Base-by-base conservation (phyloP, 495 filamentous ascomycete genomes). In the Platismatia glauca region DNA sequence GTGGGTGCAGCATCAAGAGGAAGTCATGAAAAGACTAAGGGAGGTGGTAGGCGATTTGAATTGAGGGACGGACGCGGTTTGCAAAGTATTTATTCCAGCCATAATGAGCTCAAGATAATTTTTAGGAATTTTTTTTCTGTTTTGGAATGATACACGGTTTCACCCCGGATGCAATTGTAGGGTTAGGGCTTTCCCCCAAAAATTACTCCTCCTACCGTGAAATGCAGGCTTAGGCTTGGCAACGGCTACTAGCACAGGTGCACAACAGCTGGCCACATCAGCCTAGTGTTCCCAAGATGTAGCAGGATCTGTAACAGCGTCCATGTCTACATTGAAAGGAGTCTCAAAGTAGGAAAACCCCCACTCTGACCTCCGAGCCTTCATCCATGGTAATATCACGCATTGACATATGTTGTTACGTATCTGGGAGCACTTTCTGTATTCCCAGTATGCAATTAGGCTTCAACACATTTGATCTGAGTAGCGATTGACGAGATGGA, bases 51-150 rank as follows among this genome's bases (percentile, higher is more conserved):
- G n/a, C 22, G 44, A 27, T 48, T 22, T 22, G 20, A 44, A 20
- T 7, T 44, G 44, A 48, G n/a, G 22, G n/a, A 13, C 44, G 22
- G 15, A 48, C 9, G 44, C 44, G 22, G n/a, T 48, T 24, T 1
- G 86, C 44, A 27, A 24, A 11, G 22, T n/a, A 48, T 48, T 27
- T 5, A 24, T 11, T 24, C n/a, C 3, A 27, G 18, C 22, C 0
- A 27, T 27, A 27, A 13, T 1, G 41, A 43, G 20, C 3, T 18
- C 41, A 43, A n/a, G 41, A n/a, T n/a, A n/a, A n/a, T n/a, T n/a
- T n/a, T n/a, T n/a, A n/a, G n/a, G n/a, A n/a, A n/a, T n/a, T n/a
- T n/a, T n/a, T n/a, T n/a, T n/a, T n/a, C n/a, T n/a, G n/a, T n/a
- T n/a, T n/a, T n/a, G n/a, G n/a, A n/a, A n/a, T n/a, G n/a, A n/a